Evolutionary conservation across 352 stramenopile genomes (phyloP), one percentile per base, ranked within the genome.

Genomic region (Globisporangium apiculatum): DNA sequence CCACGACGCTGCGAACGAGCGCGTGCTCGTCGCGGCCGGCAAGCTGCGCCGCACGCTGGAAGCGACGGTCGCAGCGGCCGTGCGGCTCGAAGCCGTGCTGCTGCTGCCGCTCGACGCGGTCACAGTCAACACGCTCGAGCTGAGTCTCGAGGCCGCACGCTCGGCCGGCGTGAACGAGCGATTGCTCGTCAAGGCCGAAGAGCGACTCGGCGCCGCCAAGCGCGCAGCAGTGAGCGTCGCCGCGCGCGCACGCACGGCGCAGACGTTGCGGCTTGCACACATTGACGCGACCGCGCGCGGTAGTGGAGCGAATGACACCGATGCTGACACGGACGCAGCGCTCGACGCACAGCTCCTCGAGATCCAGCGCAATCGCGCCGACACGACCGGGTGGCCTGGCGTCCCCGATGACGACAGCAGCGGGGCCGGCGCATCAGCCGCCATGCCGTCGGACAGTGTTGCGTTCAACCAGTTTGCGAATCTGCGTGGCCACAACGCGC

Each of bases 391-490:
- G 67, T 64, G 58, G 58, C 51, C 53, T 2, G 58, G 58, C 35
- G 57, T 69, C 46, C 15, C 71, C 62, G 55, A 67, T 61, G 17
- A 58, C 46, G 45, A 52, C 41, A 46, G 41, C 51, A 45, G 35
- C 4, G 46, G 24, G 24, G 2, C 24, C 24, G 24, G 24, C 24
- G 24, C 24, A 31, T 31, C 24, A 31, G 24, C 24, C 48, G 37
- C 4, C 51, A 57, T 10, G 11, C 50, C 1, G 57, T 67, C 11
- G 76, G 77, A 86, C 58, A 70, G 76, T 0, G 17, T 71, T 10
- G 79, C 75, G 15, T 88, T 90, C 47, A 76, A 79, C 50, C 73
- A 86, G 52, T 90, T 87, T 61, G 77, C 88, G 51, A 79, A 81
- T 18, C 68, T 90, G 17, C 71, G 79, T 40, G 77, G 75, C 12